A percentile compares a stretch with the other conserved stretches of the same genome.
Conservation (phyloP, 1,284 basidiomycete species). For the Tilletia walkeri region DNA sequence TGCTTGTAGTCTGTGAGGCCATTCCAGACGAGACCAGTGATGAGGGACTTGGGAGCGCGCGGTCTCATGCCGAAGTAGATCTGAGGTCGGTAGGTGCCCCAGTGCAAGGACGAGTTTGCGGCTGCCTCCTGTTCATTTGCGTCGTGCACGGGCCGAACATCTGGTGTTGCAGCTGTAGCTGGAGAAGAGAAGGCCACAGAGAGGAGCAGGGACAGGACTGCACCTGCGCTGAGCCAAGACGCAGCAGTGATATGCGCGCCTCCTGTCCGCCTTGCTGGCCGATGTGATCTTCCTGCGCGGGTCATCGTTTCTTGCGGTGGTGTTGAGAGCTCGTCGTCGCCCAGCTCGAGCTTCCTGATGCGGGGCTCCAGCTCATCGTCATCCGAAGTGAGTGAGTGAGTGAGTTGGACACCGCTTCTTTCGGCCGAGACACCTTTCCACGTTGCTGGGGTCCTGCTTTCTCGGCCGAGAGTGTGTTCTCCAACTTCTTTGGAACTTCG, state of each 20-base stretch:
- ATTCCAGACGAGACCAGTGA: slow-evolving; percentile 87
- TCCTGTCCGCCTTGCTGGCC: too few relatives aligned
- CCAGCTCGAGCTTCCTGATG: too few relatives aligned
- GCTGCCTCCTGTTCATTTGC: slow-evolving; percentile 6
- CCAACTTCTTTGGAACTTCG: too few relatives aligned
- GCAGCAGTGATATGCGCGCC: background rate
- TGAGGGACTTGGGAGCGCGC: slow-evolving; percentile 75
- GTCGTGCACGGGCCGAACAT: slow-evolving; percentile 3
- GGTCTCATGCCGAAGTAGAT: slow-evolving; percentile 89
- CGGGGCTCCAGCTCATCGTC: too few relatives aligned
- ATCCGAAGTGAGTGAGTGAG: too few relatives aligned
- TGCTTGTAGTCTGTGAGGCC: slow-evolving; percentile 24
- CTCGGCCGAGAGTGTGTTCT: too few relatives aligned
- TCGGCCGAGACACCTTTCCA: too few relatives aligned
- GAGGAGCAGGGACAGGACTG: background rate
- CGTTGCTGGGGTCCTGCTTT: too few relatives aligned
- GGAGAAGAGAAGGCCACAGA: background rate
- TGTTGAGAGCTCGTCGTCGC: too few relatives aligned
- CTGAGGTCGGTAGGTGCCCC: slow-evolving; percentile 87
- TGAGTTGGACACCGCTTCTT: too few relatives aligned
- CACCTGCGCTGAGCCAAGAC: background rate
- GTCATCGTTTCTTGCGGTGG: too few relatives aligned
- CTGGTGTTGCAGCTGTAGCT: background rate
- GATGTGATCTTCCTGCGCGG: too few relatives aligned
- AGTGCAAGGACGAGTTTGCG: slow-evolving; percentile 64